Evolutionary conservation across 495 filamentous ascomycete genomes (phyloP), one percentile per base, ranked within the genome.

Genomic region (Aspergillus kassunensis): DNA sequence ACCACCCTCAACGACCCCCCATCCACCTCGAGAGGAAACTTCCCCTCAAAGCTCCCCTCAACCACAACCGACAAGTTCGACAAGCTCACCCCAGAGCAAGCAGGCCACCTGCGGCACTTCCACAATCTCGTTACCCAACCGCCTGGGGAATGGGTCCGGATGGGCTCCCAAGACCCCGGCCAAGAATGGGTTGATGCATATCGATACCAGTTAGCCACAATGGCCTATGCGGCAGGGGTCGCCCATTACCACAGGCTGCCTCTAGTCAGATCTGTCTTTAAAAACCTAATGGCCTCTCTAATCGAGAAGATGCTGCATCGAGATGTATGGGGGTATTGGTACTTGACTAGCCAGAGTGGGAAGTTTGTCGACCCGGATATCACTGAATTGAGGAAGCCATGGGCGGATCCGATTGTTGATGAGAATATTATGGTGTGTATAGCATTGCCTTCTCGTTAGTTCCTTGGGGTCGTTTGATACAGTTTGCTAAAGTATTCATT

Each of bases 251-350:
- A 71, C 35, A 67, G 60, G 6, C 24, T 69, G 12, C 60, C 67
- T 3, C 64, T 60, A 12, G 41, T 69, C 33, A 51, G 68, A 10
- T 48, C 43, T 10, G 27, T 62, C 0, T 57, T 68, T 46, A 57
- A 65, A 50, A 40, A 41, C 15, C 37, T 70, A 0, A 18, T 67
- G 9, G 42, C 49, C 4, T 39, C 54, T 19, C 41, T 70, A 8
- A 67, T 70, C 25, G 47, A 52, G 11, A 71, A 71, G 45, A 71
- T 71, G 68, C 52, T 71, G 21, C 57, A 55, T 13, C 58, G 56
- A 4, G 68, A 68, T 19, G 66, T 69, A 2, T 72, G 69, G 69
- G 59, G 62, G 12, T 72, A 72, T 54, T 72, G 68, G 68, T 70
- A 60, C 41, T 49, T 62, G 6, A 63, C 62, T 7, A 59, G 52